Evolutionary conservation across 495 filamentous ascomycete genomes (phyloP), one percentile per base, ranked within the genome.

Genomic region (Parmelia sp.): DNA sequence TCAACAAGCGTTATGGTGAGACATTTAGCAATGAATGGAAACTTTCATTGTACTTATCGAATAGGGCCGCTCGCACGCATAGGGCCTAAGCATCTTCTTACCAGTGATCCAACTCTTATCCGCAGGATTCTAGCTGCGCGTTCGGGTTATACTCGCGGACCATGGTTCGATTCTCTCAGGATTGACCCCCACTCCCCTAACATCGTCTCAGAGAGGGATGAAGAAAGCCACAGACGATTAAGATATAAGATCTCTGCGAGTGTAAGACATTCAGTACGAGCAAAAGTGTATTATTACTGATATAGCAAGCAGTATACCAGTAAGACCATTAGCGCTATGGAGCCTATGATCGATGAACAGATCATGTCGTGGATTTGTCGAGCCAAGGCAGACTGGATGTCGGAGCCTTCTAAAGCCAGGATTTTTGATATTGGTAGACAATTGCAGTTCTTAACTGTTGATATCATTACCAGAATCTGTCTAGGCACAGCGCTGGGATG

Each of bases 391-490:
- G 74, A 76, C 62, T 81, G 80, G 59, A 61, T 71, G 15, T 62
- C 69, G n/a, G 65, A 59, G 21, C 57, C 23, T 25, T n/a, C 39
- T 29, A 9, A 17, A 65, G 21, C 68, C 62, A 19, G 71, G 67
- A 35, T 71, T 0, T 74, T 81, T 68, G 78, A 82, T 66, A 62
- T 81, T 27, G 77, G 73, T 8, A 67, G 55, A 15, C 74, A 74
- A 37, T 66, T 72, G 0, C 74, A 78, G 33, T 82, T 72, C 62
- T 72, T 81, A 53, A 78, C 78, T 23, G 67, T 81, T 8, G 80
- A 83, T 60, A 73, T 80, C 11, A 77, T 82, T 55, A 73, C 71
- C 42, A 68, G 73, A 12, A 66, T 82, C n/a, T 76, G 73, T 21
- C 77, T 81, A 39, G 75, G 79, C 2, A 69, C 71, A 35, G 64